Conservation (phyloP, 176 grass and related monocot genomes). For the Tillandsia leiboldiana region DNA sequence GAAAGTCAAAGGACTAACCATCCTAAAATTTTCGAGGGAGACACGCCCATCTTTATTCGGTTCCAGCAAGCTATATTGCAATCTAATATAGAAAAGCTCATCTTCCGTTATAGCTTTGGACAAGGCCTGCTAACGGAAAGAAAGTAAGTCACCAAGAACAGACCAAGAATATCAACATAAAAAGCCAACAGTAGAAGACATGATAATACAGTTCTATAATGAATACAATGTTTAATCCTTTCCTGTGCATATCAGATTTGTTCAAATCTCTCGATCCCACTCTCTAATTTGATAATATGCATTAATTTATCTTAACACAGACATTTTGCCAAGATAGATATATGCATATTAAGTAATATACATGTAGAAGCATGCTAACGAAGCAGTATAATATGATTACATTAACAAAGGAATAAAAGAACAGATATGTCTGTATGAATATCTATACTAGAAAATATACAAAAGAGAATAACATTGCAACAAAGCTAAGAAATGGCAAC, state of each 20-base stretch:
- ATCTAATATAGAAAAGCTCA: slow-evolving; percentile 75
- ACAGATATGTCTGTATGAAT: no score
- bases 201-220: not conserved
- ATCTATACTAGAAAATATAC: no score
- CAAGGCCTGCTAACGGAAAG: slow-evolving; percentile 51
- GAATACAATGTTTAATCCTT: not conserved
- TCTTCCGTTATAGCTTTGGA: slow-evolving; percentile 91
- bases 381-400: slow-evolving; percentile 8
- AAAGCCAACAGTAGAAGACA: not conserved
- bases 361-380: slow-evolving; percentile 1
- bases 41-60: slow-evolving; percentile 67
- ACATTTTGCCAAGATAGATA: not conserved
- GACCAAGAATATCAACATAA: not conserved
- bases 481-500: no score
- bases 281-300: no score
- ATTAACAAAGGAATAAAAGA: no score
- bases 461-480: no score
- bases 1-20: slow-evolving; percentile 36
- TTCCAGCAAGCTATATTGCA: slow-evolving; percentile 78
- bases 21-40: slow-evolving; percentile 82
- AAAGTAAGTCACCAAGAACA: slow-evolving; percentile 8
- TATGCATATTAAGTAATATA: not conserved
- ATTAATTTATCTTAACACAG: no score
- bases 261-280: no score
- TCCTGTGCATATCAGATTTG: no score